Evolutionary conservation across 2,329 filamentous ascomycete species (phyloP).

Genomic region (Penicillium nordicum): DNA sequence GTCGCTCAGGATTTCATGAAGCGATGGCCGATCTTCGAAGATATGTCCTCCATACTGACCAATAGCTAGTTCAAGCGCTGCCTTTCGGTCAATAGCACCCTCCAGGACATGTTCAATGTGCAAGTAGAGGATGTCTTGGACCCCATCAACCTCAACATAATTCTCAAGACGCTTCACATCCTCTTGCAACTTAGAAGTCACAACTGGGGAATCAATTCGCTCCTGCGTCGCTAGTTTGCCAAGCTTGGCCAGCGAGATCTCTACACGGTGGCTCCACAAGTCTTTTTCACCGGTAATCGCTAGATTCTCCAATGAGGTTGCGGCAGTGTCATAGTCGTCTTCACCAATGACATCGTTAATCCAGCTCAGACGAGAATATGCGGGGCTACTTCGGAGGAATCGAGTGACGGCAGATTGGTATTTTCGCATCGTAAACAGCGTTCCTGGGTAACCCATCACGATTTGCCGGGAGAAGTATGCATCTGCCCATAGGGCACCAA

Average conservation of each 20-base stretch:
- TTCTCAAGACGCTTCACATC: slow-evolving; percentile 56
- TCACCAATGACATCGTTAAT: slow-evolving; percentile 86
- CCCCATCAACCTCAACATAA: slow-evolving; percentile 64
- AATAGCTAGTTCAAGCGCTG: slow-evolving; percentile 72
- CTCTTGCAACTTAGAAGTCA: slow-evolving; percentile 40
- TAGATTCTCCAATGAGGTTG: slow-evolving; percentile 65
- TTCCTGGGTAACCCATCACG: slow-evolving; percentile 60
- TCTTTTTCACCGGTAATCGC: slow-evolving; percentile 71
- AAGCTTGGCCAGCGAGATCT: slow-evolving; percentile 85
- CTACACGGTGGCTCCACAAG: slow-evolving; percentile 89
- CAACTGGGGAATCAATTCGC: slow-evolving; percentile 18
- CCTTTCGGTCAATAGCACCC: slow-evolving; percentile 73
- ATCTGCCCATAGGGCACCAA: slow-evolving; percentile 53
- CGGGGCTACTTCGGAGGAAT: slow-evolving; percentile 70
- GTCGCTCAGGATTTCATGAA: slow-evolving; percentile 69
- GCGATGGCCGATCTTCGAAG: slow-evolving; percentile 59
- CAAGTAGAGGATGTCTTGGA: slow-evolving; percentile 77
- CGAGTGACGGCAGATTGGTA: slow-evolving; percentile 70
- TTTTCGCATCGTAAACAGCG: slow-evolving; percentile 66
- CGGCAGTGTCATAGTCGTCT: slow-evolving; percentile 70
- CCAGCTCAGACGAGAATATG: slow-evolving; percentile 80
- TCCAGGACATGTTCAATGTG: slow-evolving; percentile 65
- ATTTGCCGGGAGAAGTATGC: slow-evolving; percentile 80
- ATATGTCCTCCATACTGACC: slow-evolving; percentile 58
- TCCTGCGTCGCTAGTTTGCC: slow-evolving; percentile 64